Percentiles rank a stretch among this genome's conserved stretches.
These are phyloP conservation scores for Mycena venus DNA, from an alignment of 768 basidiomycete genomes.

Conservation along the genomic window DNA sequence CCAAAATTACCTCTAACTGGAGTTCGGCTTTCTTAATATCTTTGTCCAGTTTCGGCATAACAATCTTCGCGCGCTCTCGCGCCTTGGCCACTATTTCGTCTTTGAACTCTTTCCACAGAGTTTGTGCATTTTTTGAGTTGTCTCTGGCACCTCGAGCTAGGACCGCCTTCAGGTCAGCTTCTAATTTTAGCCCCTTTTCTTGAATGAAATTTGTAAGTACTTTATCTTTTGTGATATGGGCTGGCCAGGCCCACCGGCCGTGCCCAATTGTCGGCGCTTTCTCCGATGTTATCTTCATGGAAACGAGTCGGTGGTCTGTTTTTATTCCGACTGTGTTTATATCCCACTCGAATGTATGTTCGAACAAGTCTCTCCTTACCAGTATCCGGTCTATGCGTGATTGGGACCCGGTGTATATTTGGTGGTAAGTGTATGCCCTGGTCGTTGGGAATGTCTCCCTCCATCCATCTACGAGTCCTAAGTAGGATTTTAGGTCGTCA, in stretches of 20 bases:
- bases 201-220: not conserved
- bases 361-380: not conserved
- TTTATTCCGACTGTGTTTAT: not conserved
- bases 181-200: not conserved
- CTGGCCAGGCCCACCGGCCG: too few relatives aligned
- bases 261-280: not conserved
- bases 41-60: too few relatives aligned
- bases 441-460: too few relatives aligned
- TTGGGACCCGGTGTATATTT: too few relatives aligned
- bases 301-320: not conserved
- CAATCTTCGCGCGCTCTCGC: too few relatives aligned
- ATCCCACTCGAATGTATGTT: not conserved
- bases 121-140: not conserved
- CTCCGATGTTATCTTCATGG: not conserved
- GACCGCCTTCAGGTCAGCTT: not conserved
- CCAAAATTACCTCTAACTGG: too few relatives aligned
- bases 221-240: not conserved
- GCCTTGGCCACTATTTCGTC: too few relatives aligned
- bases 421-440: too few relatives aligned
- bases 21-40: too few relatives aligned
- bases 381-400: not conserved
- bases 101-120: too few relatives aligned
- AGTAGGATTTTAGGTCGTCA: too few relatives aligned
- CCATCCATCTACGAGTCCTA: too few relatives aligned
- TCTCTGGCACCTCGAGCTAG: not conserved